phyloP scores from a whole-genome alignment of 805 yeast genomes.

The Zygotorulaspora florentina region DNA sequence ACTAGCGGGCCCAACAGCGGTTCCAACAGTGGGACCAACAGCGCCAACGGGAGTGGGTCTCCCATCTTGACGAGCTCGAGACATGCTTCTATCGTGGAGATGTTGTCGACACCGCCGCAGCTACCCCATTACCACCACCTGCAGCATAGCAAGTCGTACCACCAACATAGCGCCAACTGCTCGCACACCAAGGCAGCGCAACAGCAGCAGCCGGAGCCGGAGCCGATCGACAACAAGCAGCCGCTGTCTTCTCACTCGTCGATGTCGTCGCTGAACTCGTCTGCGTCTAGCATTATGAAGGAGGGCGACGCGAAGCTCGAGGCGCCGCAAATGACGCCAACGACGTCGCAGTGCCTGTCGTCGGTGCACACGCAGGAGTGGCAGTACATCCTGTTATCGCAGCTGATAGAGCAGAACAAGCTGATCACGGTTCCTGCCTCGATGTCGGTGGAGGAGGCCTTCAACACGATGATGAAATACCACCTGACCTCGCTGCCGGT shows the following conservation, averaged over 20 bases:
- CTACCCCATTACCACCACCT: slow-evolving; percentile 35
- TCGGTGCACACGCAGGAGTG: slow-evolving; percentile 45
- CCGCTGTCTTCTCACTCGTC: slow-evolving; percentile 35
- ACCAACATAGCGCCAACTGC: background rate
- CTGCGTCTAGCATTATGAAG: slow-evolving; percentile 26
- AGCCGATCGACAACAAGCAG: slow-evolving; percentile 5
- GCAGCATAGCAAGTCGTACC: slow-evolving; percentile 42
- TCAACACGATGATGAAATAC: slow-evolving; percentile 66
- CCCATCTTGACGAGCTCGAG: slow-evolving; percentile 30
- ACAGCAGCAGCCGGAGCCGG: slow-evolving; percentile 7
- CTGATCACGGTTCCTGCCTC: slow-evolving; percentile 64
- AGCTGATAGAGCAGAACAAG: slow-evolving; percentile 74
- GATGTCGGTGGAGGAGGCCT: slow-evolving; percentile 81
- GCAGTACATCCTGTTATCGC: slow-evolving; percentile 66
- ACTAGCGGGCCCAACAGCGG: slow-evolving; percentile 2
- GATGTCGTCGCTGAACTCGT: slow-evolving; percentile 29
- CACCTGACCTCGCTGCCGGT: slow-evolving; percentile 87
- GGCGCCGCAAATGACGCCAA: slow-evolving; percentile 16
- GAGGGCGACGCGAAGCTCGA: slow-evolving; percentile 4
- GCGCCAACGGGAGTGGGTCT: slow-evolving; percentile 10
- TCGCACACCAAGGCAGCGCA: slow-evolving; percentile 5
- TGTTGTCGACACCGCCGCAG: slow-evolving; percentile 74
- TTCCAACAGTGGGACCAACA: slow-evolving; percentile 4
- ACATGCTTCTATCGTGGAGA: slow-evolving; percentile 69
- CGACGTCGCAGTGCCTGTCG: slow-evolving; percentile 19